Conservation (phyloP, 805 yeast genomes). For the Brettanomyces nanus region DNA sequence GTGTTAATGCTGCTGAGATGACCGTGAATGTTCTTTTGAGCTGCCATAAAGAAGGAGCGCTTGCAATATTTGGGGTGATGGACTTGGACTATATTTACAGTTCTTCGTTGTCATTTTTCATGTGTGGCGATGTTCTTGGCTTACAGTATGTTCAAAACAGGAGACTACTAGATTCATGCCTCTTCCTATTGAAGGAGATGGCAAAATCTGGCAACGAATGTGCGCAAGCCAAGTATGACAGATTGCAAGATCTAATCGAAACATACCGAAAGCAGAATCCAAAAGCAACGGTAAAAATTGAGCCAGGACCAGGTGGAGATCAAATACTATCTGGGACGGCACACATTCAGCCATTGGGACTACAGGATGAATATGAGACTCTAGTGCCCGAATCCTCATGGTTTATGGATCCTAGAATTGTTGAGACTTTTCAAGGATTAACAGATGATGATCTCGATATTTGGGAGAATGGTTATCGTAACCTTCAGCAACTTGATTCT, state of each 20-base stretch:
- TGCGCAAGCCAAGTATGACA: slow-evolving; percentile 14
- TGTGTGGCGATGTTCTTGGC: slow-evolving; percentile 19
- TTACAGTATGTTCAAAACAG: slow-evolving; percentile 11
- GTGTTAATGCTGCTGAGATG: slow-evolving; percentile 20
- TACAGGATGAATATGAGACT: not conserved
- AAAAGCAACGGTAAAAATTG: not conserved
- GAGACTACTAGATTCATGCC: slow-evolving; percentile 12
- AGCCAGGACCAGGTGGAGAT: not conserved
- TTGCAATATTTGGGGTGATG: slow-evolving; percentile 23
- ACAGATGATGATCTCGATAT: slow-evolving; percentile 14
- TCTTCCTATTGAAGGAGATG: slow-evolving; percentile 13
- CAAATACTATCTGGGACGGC: not conserved
- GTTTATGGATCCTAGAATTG: slow-evolving; percentile 9
- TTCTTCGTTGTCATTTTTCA: slow-evolving; percentile 20
- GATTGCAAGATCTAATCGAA: slow-evolving; percentile 11
- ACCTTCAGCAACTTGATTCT: slow-evolving; percentile 15
- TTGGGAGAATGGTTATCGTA: slow-evolving; percentile 17
- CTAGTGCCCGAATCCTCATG: not conserved
- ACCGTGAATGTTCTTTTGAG: slow-evolving; percentile 4
- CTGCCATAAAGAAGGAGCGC: slow-evolving; percentile 2
- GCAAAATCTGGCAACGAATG: slow-evolving; percentile 14
- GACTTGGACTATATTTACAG: slow-evolving; percentile 23
- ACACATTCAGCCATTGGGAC: not conserved
- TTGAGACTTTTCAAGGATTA: slow-evolving; percentile 15
- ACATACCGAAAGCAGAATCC: slow-evolving; percentile 9